Base-by-base conservation (phyloP, 2,329 filamentous ascomycete genomes). In the Diaporthe sp. region DNA sequence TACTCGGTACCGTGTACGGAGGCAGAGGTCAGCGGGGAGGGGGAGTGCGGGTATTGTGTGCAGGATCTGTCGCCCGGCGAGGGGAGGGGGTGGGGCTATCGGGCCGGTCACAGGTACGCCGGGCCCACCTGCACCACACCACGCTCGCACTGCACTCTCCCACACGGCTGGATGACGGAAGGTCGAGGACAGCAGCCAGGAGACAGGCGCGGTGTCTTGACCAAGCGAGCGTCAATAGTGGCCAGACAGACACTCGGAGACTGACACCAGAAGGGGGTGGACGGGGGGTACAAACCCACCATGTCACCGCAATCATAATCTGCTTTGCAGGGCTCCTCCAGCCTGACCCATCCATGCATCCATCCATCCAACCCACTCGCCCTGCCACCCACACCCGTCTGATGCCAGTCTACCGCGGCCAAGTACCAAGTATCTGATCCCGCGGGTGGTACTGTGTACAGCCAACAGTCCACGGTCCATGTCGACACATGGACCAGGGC, bases 261-360 rank as follows among this genome's bases (percentile, higher is more conserved):
- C 63, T 53, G 44, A 53, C 25, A 67, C 63, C 63, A 67, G 63
- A 67, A 67, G 28, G 44, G 44, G 63, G 22, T 15, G 44, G 63
- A 51, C 63, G 15, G 61, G 44, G 61, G 58, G 22, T 39, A 68
- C 63, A 53, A 68, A 34, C 63, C 63, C 44, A 51, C 63, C 63
- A 68, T 68, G 47, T 53, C 65, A 68, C 65, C 65, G 65, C 65
- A 68, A 68, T 53, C 65, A 53, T 68, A 68, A 51, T 51, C 63
- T 68, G 44, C 61, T 67, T 51, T 13, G 37, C 39, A 63, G 39
- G 60, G 60, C 60, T 28, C 53, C 53, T 55, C 25, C 53, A 55
- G 53, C 53, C 53, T 55, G 53, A 55, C 60, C 60, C 60, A 63
- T 31, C 37, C 61, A 65, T 49, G 61, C 61, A 67, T 25, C 39